Evolutionary conservation across 2,329 filamentous ascomycete genomes (phyloP).

Genomic region (Cordyceps cicadae): DNA sequence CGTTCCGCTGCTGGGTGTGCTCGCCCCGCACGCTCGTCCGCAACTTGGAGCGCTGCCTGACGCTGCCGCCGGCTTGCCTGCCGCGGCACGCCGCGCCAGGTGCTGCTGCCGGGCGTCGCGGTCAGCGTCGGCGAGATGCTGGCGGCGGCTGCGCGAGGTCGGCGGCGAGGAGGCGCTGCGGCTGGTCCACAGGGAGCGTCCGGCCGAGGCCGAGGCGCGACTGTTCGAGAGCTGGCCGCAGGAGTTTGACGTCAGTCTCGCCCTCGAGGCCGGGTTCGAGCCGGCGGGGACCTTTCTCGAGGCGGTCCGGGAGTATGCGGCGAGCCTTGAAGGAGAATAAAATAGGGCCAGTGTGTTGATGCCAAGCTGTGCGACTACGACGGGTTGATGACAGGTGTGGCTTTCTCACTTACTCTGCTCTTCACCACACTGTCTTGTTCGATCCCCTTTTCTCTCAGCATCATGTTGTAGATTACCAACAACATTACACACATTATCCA

Average conservation of each 20-base stretch:
- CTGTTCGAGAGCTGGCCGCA: constrained; percentile 49
- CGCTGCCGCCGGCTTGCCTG: constrained; percentile 16
- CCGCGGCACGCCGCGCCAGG: constrained; percentile 25
- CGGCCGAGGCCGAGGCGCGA: constrained; percentile 36
- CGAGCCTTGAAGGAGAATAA: not conserved
- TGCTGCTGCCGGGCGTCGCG: constrained; percentile 45
- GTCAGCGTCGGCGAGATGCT: constrained; percentile 47
- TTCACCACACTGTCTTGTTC: too few relatives aligned
- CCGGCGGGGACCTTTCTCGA: constrained; percentile 34
- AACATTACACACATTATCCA: too few relatives aligned
- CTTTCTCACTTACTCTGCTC: too few relatives aligned
- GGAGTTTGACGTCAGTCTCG: constrained; percentile 41
- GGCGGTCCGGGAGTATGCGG: constrained; percentile 23
- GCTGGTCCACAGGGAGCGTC: constrained; percentile 37
- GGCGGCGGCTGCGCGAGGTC: constrained; percentile 37
- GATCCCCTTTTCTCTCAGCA: too few relatives aligned
- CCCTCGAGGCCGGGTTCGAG: constrained; percentile 42
- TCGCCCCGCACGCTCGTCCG: constrained; percentile 40
- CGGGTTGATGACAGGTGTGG: too few relatives aligned
- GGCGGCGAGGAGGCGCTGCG: constrained; percentile 36
- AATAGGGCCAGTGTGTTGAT: not conserved
- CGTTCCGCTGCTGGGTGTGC: constrained; percentile 42
- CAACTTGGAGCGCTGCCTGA: constrained; percentile 35
- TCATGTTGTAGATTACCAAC: too few relatives aligned
- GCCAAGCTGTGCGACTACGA: not conserved